These are phyloP conservation scores for Ottelia alismoides DNA, from an alignment of 106 monocot genomes.

Conservation along the genomic window DNA sequence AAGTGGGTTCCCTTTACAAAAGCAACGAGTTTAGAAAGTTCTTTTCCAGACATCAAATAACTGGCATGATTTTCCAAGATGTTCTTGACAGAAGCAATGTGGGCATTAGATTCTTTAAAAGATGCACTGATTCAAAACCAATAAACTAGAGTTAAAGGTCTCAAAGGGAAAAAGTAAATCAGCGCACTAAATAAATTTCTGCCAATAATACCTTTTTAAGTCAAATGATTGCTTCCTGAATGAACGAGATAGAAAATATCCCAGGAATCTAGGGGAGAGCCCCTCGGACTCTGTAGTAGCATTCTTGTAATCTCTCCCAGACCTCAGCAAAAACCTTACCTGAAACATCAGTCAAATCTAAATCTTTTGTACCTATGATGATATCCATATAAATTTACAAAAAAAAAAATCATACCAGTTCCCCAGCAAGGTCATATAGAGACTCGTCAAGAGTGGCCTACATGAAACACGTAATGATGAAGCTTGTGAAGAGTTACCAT, in stretches of 20 bases:
- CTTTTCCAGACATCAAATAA: constrained; percentile 96
- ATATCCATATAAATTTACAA: too few relatives aligned
- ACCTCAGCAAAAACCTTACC: constrained; percentile 95
- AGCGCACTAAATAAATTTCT: neutral
- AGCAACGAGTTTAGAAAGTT: constrained; percentile 97
- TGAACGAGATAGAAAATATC: constrained; percentile 79
- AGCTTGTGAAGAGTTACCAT: too few relatives aligned
- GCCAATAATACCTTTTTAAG: constrained; percentile 54
- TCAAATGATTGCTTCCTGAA: constrained; percentile 63
- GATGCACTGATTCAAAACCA: constrained; percentile 40
- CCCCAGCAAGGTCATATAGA: constrained; percentile 96
- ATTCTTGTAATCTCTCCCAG: constrained; percentile 93
- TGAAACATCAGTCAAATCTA: constrained; percentile 8
- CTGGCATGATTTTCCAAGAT: constrained; percentile 95
- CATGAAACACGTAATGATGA: too few relatives aligned
- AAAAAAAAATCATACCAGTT: constrained; percentile 97
- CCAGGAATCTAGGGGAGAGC: constrained; percentile 88
- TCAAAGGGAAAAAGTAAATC: neutral
- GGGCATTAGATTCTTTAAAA: constrained; percentile 80
- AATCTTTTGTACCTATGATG: too few relatives aligned
- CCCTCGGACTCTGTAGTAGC: constrained; percentile 54
- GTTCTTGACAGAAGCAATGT: constrained; percentile 93
- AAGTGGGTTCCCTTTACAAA: constrained; percentile 99
- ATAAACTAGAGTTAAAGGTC: neutral
- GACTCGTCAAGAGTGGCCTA: constrained; percentile 99